Percentiles rank a stretch among this genome's conserved stretches.
Evolutionary conservation across 768 basidiomycete genomes (phyloP).

Genomic region (Leccinum fibrillosum): DNA sequence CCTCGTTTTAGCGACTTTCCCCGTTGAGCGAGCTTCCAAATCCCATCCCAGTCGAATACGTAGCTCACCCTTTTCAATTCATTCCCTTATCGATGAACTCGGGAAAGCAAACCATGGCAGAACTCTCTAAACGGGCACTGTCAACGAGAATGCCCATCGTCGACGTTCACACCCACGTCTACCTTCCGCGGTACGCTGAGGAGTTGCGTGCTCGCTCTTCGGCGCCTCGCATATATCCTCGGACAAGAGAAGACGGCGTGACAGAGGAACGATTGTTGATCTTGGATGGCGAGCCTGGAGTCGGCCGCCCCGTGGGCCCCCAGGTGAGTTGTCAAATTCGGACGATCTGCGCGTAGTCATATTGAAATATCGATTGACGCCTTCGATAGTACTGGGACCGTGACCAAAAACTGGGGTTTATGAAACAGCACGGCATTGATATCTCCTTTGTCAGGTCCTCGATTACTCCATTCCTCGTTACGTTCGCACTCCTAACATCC

Average conservation of each 20-base stretch:
- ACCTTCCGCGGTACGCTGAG: slow-evolving; percentile 73
- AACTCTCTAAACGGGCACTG: slow-evolving; percentile 18
- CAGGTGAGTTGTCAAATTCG: slow-evolving; percentile 43
- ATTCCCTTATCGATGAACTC: slow-evolving; percentile 28
- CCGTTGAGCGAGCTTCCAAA: slow-evolving; percentile 11
- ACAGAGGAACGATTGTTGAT: slow-evolving; percentile 72
- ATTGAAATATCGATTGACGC: slow-evolving; percentile 8
- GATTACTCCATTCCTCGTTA: slow-evolving; percentile 4
- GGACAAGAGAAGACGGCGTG: slow-evolving; percentile 39
- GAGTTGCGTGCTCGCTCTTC: slow-evolving; percentile 60
- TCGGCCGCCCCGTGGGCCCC: slow-evolving; percentile 75
- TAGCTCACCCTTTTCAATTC: slow-evolving; percentile 4
- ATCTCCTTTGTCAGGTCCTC: slow-evolving; percentile 71
- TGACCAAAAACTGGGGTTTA: slow-evolving; percentile 76
- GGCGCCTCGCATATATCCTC: slow-evolving; percentile 65
- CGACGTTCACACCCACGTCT: slow-evolving; percentile 86
- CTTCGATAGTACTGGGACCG: slow-evolving; percentile 66
- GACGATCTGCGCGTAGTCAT: background rate
- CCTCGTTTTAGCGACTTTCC: slow-evolving; percentile 6
- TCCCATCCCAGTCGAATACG: slow-evolving; percentile 6
- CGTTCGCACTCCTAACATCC: slow-evolving; percentile 15
- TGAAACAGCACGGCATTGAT: slow-evolving; percentile 80
- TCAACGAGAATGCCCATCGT: slow-evolving; percentile 45
- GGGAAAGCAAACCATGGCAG: slow-evolving; percentile 24
- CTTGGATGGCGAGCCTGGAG: slow-evolving; percentile 74